Evolutionary conservation across 331 rosid species (phyloP).

Genomic region (Pyrus hybrid): DNA sequence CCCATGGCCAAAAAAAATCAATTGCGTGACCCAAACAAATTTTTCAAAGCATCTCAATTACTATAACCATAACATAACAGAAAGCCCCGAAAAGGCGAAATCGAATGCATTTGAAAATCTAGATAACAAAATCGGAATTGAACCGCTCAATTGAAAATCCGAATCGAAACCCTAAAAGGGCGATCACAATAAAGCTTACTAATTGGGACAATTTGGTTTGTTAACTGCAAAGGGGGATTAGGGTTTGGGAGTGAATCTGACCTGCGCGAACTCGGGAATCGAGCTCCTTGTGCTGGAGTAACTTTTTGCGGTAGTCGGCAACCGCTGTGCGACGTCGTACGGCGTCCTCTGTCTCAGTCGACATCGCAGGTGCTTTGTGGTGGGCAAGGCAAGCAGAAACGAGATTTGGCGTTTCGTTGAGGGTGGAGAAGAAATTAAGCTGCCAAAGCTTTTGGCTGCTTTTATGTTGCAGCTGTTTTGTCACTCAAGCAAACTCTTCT

Average conservation of each 20-base stretch:
- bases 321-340: conserved; percentile 51
- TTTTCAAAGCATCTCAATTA: background rate
- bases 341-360: conserved; percentile 63
- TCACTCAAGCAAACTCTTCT: background rate
- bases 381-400: background rate
- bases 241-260: conserved; percentile 25
- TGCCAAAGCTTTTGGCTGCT: background rate
- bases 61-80: background rate
- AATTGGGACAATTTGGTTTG: background rate
- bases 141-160: background rate
- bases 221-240: background rate
- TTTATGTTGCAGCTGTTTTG: background rate
- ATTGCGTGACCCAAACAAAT: background rate
- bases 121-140: background rate
- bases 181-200: background rate
- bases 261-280: conserved; percentile 83
- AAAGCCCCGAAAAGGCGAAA: background rate
- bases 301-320: conserved; percentile 66
- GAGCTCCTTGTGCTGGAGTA: conserved; percentile 80
- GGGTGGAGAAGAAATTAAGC: background rate
- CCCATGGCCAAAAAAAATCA: background rate
- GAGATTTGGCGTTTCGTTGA: background rate
- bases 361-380: background rate
- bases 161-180: background rate
- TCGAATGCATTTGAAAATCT: background rate